Base-by-base conservation (phyloP, 2,329 filamentous ascomycete genomes). In the Nothopassalora personata region DNA sequence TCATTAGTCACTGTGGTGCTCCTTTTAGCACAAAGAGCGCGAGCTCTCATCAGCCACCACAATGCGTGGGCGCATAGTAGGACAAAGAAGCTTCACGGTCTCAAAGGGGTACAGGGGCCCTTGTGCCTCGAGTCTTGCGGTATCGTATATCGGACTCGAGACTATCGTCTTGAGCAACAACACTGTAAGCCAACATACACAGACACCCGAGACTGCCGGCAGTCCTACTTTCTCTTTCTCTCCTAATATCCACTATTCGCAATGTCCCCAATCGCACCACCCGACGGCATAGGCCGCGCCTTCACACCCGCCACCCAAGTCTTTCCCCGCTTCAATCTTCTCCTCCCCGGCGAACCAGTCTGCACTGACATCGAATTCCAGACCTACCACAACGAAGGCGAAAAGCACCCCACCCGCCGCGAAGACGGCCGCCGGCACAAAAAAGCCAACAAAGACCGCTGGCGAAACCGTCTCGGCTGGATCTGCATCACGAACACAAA, bases 391-490 rank as follows among this genome's bases (percentile, higher is more conserved):
- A 18, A n/a, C 45, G 45, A 47, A 11, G 23, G 18, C 45, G 45
- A 47, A 5, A 47, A 10, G n/a, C 19, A 47, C 23, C 45, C 13
- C 11, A 11, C 9, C 1, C 18, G 23, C 23, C 45, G 10, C 10
- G 45, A 47, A 47, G 45, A 47, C 19, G 23, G n/a, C 10, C n/a
- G 45, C 15, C n/a, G 23, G 2, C 23, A 45, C 39, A 39, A 31
- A 15, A 8, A 36, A n/a, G 10, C 15, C 10, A 48, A 49, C 18
- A n/a, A 28, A n/a, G 10, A 30, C 15, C 55, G 54, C 13, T 50
- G 50, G 39, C 28, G 43, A 3, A 52, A 59, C 19, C 63, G 64
- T 15, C 51, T 64, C 18, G 64, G 61, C 6, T 63, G 60, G 57
- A 51, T 66, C 50, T 57, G 53, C 15, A 53, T 64, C 18, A 33